phyloP scores from a whole-genome alignment of 345 rosid genomes.

The Brassica cretica region DNA sequence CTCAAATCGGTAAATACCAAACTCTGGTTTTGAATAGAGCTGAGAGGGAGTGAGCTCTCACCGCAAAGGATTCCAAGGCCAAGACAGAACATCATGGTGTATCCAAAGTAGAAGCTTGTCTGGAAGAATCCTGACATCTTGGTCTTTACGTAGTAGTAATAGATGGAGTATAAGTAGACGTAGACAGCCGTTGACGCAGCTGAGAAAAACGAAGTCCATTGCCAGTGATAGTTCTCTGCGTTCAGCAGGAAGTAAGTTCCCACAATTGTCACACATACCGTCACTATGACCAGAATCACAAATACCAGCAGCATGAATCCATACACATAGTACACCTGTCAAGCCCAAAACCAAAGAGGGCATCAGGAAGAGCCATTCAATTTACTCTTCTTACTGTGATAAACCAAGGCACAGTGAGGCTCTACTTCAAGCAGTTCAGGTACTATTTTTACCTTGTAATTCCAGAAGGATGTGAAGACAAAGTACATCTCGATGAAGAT shows the following conservation, averaged over 20 bases:
- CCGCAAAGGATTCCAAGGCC: constrained; percentile 95
- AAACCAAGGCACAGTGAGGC: neutral
- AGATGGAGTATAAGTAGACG: constrained; percentile 84
- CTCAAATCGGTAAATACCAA: constrained; percentile 4
- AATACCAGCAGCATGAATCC: constrained; percentile 93
- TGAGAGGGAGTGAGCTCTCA: constrained; percentile 50
- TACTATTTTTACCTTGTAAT: constrained; percentile 71
- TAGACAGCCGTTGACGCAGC: constrained; percentile 95
- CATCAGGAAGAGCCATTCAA: neutral
- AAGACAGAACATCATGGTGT: constrained; percentile 94
- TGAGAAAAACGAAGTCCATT: constrained; percentile 92
- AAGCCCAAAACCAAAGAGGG: neutral
- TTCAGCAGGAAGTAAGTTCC: constrained; percentile 90
- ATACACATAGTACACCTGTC: constrained; percentile 89
- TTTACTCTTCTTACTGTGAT: neutral
- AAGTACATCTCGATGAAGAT: constrained; percentile 97
- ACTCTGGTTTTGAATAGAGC: neutral
- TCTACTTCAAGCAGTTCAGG: neutral
- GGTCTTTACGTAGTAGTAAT: constrained; percentile 86
- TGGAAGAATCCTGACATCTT: constrained; percentile 98
- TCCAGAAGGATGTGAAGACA: constrained; percentile 97
- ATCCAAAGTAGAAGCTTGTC: constrained; percentile 95
- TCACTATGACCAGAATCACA: constrained; percentile 83
- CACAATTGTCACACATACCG: constrained; percentile 93
- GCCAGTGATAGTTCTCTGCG: constrained; percentile 98